Base-by-base conservation (phyloP, 106 monocot genomes). In the Chionographis japonica region DNA sequence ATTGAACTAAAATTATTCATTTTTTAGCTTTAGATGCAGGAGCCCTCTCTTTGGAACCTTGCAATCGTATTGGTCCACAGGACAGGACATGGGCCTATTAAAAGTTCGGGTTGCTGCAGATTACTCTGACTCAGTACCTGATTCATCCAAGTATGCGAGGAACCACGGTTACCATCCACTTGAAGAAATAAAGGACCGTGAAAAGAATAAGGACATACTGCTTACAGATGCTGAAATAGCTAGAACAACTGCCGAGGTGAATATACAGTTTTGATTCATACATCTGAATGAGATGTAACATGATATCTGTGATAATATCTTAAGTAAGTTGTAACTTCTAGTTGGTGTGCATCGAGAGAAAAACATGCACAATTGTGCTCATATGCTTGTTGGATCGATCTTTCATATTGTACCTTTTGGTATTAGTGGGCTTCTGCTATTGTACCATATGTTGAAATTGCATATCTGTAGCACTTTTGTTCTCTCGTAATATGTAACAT, bases 161-260 rank as follows among this genome's bases (percentile, higher is more conserved):
- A 62, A 54, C 61, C 74, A 15, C 36, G 80, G 86, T 40, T 92
- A 88, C 50, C 92, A 92, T 83, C 92, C 92, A 61, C 85, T 92
- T 70, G 92, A 92, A 86, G 92, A 88, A 71, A 41, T 88, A 52
- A 88, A 79, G 76, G 75, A 75, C 38, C 73, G 67, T 60, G 71
- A 54, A 62, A 86, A 58, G 63, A 79, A 69, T n/a, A 83, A 42
- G 59, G 80, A 83, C 50, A 51, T 78, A 56, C 63, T 75, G 56
- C 88, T 88, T 39, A 76, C 88, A 51, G 75, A 88, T 88, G 85
- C 77, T 61, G 85, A 92, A 76, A 80, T 86, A 75, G 92, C 92
- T 54, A 85, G 83, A 51, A 88, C 92, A 64, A 83, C 72, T 67
- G 80, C 81, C 68, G 83, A 88, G 92, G 92, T 92, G 61, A 75